A percentile compares a stretch with the other conserved stretches of the same genome.
These are phyloP conservation scores for Scedosporium aurantiacum DNA, from an alignment of 2,329 filamentous ascomycete genomes.

Conservation along the genomic window DNA sequence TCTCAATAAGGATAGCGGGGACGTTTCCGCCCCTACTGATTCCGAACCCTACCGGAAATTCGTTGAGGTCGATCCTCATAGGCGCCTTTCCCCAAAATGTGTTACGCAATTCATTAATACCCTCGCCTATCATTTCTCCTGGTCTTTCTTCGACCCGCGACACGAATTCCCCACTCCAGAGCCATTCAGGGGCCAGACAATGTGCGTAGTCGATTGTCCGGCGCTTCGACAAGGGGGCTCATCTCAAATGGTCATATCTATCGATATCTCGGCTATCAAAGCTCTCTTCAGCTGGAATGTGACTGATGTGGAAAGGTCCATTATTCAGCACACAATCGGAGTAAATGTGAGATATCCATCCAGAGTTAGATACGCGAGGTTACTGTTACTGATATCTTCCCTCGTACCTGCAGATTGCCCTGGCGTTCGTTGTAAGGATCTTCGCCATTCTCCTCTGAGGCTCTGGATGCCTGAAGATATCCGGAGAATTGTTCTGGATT, in stretches of 20 bases:
- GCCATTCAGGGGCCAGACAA: not conserved
- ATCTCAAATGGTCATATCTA: not conserved
- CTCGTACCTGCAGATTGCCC: not conserved
- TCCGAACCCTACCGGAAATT: slow-evolving; percentile 1
- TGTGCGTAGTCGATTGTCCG: slow-evolving; percentile 4
- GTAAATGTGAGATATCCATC: not conserved
- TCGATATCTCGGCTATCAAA: not conserved
- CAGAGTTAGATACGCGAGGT: not conserved
- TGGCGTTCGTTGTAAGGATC: not conserved
- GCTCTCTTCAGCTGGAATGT: slow-evolving; percentile 1
- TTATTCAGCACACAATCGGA: slow-evolving; percentile 3
- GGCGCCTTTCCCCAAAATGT: not conserved
- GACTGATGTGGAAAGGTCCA: not conserved
- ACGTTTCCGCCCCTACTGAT: not conserved
- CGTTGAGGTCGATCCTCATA: not conserved
- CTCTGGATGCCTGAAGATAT: no score
- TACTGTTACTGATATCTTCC: not conserved
- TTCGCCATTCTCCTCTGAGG: not conserved
- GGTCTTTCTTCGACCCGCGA: slow-evolving; percentile 1
- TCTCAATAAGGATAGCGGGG: not conserved
- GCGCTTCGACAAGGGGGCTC: not conserved
- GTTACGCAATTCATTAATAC: not conserved
- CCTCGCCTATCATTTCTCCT: not conserved
- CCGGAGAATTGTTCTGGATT: not conserved
- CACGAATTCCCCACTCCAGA: not conserved